These are phyloP conservation scores for Jaltomata sinuosa DNA, from an alignment of 257 asterid species.

Conservation along the genomic window DNA sequence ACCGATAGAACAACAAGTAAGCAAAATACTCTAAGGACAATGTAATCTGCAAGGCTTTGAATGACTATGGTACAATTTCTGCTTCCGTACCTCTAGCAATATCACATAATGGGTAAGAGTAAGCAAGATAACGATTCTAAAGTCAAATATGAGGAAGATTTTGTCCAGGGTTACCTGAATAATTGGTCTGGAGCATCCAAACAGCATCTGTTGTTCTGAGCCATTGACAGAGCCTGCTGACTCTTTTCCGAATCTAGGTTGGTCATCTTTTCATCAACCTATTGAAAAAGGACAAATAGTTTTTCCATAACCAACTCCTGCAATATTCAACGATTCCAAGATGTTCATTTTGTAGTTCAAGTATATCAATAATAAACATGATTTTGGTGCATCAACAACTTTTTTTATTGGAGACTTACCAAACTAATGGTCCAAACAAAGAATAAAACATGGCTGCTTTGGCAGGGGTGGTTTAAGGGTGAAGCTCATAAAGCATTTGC, in stretches of 20 bases:
- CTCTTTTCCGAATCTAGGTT: constrained; percentile 83
- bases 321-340: neutral
- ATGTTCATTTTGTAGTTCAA: neutral
- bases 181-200: constrained; percentile 71
- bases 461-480: too few relatives aligned
- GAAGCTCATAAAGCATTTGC: too few relatives aligned
- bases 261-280: constrained; percentile 76
- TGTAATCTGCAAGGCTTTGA: constrained; percentile 6
- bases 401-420: neutral
- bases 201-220: constrained; percentile 54
- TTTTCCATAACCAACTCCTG: neutral
- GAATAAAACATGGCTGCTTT: neutral
- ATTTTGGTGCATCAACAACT: neutral
- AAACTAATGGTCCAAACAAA: neutral
- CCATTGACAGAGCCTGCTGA: constrained; percentile 90
- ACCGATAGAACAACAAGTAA: neutral
- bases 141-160: constrained; percentile 1
- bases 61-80: constrained; percentile 51
- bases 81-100: constrained; percentile 73
- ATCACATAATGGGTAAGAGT: constrained; percentile 12
- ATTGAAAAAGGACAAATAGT: constrained; percentile 18
- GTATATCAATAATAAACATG: neutral
- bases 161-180: constrained; percentile 51
- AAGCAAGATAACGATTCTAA: constrained; percentile 14
- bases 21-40: neutral